phyloP scores from a whole-genome alignment of 2,329 filamentous ascomycete species.

The Emmonsia crescens region DNA sequence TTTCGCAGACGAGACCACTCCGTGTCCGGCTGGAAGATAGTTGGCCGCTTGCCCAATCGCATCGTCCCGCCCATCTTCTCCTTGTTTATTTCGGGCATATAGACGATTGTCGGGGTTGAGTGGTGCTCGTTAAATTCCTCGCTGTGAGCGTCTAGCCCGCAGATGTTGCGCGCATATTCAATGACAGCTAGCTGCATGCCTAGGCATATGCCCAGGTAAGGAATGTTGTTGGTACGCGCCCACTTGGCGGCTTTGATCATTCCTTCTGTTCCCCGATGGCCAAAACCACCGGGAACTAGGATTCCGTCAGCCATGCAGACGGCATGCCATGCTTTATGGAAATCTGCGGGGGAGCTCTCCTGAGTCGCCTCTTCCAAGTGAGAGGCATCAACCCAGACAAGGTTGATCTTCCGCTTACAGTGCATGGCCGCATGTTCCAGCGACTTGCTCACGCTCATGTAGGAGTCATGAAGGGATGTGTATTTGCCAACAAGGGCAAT shows the following conservation, averaged over 20 bases:
- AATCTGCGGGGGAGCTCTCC: constrained; percentile 56
- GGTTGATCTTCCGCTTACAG: constrained; percentile 64
- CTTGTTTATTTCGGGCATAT: constrained; percentile 81
- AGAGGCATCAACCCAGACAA: constrained; percentile 76
- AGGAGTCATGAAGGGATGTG: constrained; percentile 70
- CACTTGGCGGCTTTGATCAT: constrained; percentile 84
- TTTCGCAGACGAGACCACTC: constrained; percentile 70
- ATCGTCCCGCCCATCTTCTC: constrained; percentile 75
- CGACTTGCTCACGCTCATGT: constrained; percentile 72
- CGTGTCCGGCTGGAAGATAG: constrained; percentile 61
- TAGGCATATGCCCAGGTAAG: constrained; percentile 82
- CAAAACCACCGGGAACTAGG: constrained; percentile 63
- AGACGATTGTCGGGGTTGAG: constrained; percentile 65
- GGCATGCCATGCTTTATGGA: constrained; percentile 75
- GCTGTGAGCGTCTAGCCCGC: constrained; percentile 50
- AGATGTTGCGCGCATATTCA: constrained; percentile 70
- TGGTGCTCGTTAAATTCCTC: constrained; percentile 46
- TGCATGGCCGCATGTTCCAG: constrained; percentile 88
- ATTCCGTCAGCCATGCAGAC: constrained; percentile 55
- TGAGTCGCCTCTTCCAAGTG: constrained; percentile 62
- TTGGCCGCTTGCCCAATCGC: constrained; percentile 66
- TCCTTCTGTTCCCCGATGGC: constrained; percentile 69
- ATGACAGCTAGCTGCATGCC: constrained; percentile 91
- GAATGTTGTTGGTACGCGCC: constrained; percentile 69
- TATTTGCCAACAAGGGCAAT: constrained; percentile 95